Evolutionary conservation across 208 protist genomes (phyloP).

Genomic region (Leishmania gerbilli): DNA sequence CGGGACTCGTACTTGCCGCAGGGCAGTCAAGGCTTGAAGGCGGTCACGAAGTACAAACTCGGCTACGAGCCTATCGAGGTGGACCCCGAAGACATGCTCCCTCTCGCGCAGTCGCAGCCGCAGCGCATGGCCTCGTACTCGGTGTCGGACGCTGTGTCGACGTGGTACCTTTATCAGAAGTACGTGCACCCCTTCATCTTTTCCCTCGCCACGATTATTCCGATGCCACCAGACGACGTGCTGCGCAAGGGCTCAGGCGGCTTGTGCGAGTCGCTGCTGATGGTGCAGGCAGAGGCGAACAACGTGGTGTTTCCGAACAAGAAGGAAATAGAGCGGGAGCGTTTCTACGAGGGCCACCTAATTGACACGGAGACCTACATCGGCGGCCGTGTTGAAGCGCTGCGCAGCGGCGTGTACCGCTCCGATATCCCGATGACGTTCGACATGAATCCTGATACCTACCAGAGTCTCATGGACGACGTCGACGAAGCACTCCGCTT

Average conservation of each 20-base stretch:
- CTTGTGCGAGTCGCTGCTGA: conserved; percentile 99
- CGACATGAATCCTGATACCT: conserved; percentile 88
- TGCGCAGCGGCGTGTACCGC: conserved; percentile 97
- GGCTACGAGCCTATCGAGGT: conserved; percentile 99
- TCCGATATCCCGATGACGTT: conserved; percentile 97
- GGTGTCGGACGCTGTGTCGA: conserved; percentile 99
- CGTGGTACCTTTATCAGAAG: conserved; percentile 99
- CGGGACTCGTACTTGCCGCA: conserved; percentile 99
- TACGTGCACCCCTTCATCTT: conserved; percentile 99
- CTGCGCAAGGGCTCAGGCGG: conserved; percentile 99
- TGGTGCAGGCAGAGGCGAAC: conserved; percentile 97
- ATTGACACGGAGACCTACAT: conserved; percentile 99
- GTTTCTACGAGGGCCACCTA: conserved; percentile 97
- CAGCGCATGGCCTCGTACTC: conserved; percentile 99
- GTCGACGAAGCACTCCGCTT: conserved; percentile 94
- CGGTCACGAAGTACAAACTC: conserved; percentile 98
- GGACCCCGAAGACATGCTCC: conserved; percentile 99
- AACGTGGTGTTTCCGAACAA: conserved; percentile 99
- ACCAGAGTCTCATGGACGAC: conserved; percentile 94
- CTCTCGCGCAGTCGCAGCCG: conserved; percentile 94
- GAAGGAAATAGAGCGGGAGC: conserved; percentile 86
- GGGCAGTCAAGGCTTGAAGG: conserved; percentile 96
- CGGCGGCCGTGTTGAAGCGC: conserved; percentile 95
- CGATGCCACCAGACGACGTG: conserved; percentile 98
- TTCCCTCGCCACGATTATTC: conserved; percentile 99